Evolutionary conservation across 306 rosid species (phyloP), one percentile per base, ranked within the genome.

Genomic region (Rosa multiflora): DNA sequence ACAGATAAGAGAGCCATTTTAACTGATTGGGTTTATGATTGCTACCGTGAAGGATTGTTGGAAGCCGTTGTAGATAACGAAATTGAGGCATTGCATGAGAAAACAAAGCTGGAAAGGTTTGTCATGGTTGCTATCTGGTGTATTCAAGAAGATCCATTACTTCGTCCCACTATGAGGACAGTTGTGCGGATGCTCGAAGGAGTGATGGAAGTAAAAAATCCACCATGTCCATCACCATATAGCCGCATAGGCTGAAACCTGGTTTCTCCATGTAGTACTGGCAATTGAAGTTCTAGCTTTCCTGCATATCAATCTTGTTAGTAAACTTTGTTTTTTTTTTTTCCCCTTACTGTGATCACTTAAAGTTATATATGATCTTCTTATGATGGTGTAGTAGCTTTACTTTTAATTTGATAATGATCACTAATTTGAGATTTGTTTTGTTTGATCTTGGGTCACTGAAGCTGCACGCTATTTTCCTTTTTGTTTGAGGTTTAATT

Each of bases 101-200:
- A 5, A 52, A 55, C 23, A 15, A 80, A 43, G 21, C 74, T 80
- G 40, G 79, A 80, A 64, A 67, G 18, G 12, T 53, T 37, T 42
- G 74, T 67, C 39, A 80, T 21, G 83, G 79, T 80, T 26, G 29
- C 29, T 29, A 29, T 29, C 29, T 29, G 29, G 29, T 29, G 29
- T 29, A 29, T 29, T 29, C 29, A 76, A 63, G 85, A 82, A 42
- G 74, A 82, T 35, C 81, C 69, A 15, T 67, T 77, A 15, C n/a
- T 49, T 18, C 73, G 87, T 49, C 82, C 84, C 5, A 80, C 84
- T n/a, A 80, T 80, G 84, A 81, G 75, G 66, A 77, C 56, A 44
- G 87, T 1, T 4, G 1, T 35, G 0, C 14, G 0, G 85, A 89
- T 10, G 70, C 18, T 39, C 0, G 72, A 32, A 12, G 51, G 84